Evolutionary conservation across 1,284 basidiomycete species (phyloP), one percentile per base, ranked within the genome.

Genomic region (Fomes fomentarius): DNA sequence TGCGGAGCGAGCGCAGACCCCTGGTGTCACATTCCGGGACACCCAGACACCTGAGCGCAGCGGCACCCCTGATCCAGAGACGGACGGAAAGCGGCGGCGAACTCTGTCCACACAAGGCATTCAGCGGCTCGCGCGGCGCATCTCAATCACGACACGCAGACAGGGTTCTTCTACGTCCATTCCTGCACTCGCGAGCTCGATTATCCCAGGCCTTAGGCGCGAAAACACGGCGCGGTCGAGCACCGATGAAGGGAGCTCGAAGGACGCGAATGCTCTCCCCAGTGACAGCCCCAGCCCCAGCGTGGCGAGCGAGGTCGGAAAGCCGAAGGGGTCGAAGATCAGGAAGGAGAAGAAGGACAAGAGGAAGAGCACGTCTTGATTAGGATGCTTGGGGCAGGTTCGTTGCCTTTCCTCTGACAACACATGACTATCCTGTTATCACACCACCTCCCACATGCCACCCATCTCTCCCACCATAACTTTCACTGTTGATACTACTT

Each of bases 81-180:
- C 79, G n/a, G 88, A 89, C 63, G 82, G 82, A 43, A 91, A 90
- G 74, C 78, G 87, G 54, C 88, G 86, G 66, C 80, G 89, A 24
- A 90, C 69, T 48, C 52, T 89, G 52, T 85, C 88, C 11, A 88
- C 89, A 22, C 89, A 92, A 69, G 92, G 92, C 65, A 89, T 92
- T 76, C 89, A 91, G 69, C 80, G 87, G 26, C 69, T 92, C 39
- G 89, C 89, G 17, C 76, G 88, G 50, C 78, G 83, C 57, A 85
- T 92, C 52, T 91, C 89, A 12, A 69, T 90, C 34, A 82, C 81
- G 0, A 80, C 83, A 1, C 77, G 81, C 40, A 80, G 84, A 39
- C 78, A 82, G 62, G 81, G 83, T 30, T 82, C 78, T 17, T 74
- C 74, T 21, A 79, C 85, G 54, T 80, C 83, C 8, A 80, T 87